Percentiles rank a stretch among this genome's conserved stretches.
phyloP scores from a whole-genome alignment of 2,329 filamentous ascomycete genomes.

The Alternaria consortialis region DNA sequence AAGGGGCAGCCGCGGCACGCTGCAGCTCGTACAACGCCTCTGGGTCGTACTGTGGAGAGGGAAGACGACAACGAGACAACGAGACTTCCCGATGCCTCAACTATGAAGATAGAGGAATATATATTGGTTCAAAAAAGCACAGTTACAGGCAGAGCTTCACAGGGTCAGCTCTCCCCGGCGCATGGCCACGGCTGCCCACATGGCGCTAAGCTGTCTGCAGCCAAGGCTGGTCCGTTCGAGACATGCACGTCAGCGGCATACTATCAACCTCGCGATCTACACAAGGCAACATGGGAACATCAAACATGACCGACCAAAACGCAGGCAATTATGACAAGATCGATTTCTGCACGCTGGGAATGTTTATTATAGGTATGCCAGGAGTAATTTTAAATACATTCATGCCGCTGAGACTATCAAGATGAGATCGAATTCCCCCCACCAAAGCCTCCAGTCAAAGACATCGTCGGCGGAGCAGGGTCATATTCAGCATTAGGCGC shows the following conservation, averaged over 20 bases:
- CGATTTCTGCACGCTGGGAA: conserved; percentile 68
- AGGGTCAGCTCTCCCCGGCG: conserved; percentile 8
- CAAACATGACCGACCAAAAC: conserved; percentile 17
- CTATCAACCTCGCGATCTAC: not conserved
- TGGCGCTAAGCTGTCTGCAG: conserved; percentile 28
- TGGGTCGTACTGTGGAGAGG: not conserved
- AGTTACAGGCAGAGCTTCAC: conserved; percentile 12
- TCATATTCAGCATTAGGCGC: conserved; percentile 88
- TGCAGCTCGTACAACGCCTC: conserved; percentile 31
- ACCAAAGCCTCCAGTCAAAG: conserved; percentile 71
- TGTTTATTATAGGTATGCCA: conserved; percentile 68
- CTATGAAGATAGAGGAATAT: not conserved
- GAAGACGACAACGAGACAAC: not conserved
- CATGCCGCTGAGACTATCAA: conserved; percentile 48
- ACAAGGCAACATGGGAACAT: not conserved
- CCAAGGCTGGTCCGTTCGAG: conserved; percentile 17
- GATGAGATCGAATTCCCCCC: conserved; percentile 91
- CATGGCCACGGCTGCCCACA: conserved; percentile 20
- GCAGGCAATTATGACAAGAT: conserved; percentile 39
- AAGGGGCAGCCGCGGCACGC: conserved; percentile 36
- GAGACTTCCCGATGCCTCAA: not conserved
- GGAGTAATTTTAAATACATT: conserved; percentile 24
- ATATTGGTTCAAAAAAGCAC: conserved; percentile 1
- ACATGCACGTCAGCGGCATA: conserved; percentile 15
- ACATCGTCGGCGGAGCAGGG: conserved; percentile 89